A percentile compares a stretch with the other conserved stretches of the same genome.
These are phyloP conservation scores for Irpex rosettiformis DNA, from an alignment of 1,284 basidiomycete species.

Conservation along the genomic window DNA sequence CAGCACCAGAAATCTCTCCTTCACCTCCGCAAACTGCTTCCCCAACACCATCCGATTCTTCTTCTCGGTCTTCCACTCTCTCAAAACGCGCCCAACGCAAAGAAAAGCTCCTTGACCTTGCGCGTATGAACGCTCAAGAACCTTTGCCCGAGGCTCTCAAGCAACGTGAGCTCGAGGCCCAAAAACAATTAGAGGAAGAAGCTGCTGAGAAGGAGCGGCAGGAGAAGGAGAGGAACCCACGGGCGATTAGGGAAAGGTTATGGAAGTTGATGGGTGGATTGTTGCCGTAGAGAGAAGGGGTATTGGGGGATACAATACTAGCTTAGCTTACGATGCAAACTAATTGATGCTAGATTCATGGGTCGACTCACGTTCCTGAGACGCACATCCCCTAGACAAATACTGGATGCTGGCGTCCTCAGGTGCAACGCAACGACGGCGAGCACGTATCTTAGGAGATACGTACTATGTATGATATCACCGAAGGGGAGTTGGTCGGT, in stretches of 20 bases:
- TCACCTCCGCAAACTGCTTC: too few species aligned
- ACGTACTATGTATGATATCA: too few species aligned
- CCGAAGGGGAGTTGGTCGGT: too few species aligned
- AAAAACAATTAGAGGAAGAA: background rate
- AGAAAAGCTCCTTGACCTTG: slow-evolving; percentile 27
- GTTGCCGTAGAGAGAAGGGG: slow-evolving; percentile 10
- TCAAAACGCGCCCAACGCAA: slow-evolving; percentile 11
- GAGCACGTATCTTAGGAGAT: too few species aligned
- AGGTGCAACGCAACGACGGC: too few species aligned
- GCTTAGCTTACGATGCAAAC: too few species aligned
- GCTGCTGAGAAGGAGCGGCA: background rate
- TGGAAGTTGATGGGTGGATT: slow-evolving; percentile 25
- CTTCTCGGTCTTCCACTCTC: background rate
- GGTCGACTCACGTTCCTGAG: too few species aligned
- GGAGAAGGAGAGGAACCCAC: slow-evolving; percentile 15
- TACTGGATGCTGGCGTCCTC: too few species aligned
- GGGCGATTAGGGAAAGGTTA: slow-evolving; percentile 23
- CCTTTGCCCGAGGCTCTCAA: slow-evolving; percentile 18
- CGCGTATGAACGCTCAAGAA: slow-evolving; percentile 25
- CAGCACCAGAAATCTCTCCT: too few species aligned
- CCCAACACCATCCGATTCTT: background rate
- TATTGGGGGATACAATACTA: too few species aligned
- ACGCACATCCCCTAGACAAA: too few species aligned
- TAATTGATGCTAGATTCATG: too few species aligned
- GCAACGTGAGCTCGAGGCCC: slow-evolving; percentile 3